Evolutionary conservation across 495 filamentous ascomycete genomes (phyloP).

Genomic region (Platismatia glauca): DNA sequence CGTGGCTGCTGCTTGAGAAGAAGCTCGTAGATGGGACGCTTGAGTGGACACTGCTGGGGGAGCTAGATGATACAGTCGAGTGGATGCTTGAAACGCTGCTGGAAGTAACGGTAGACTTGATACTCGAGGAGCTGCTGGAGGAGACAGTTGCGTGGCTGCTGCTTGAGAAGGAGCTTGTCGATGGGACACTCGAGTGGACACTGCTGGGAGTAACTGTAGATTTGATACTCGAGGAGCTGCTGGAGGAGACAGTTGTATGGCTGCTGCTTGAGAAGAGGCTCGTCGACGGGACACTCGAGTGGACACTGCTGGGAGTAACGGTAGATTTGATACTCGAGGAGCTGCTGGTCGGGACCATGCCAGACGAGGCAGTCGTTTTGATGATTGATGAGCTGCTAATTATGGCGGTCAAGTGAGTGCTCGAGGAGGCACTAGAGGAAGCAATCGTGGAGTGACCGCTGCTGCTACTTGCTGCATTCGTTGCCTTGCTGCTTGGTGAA

Average conservation of each 20-base stretch:
- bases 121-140: not conserved
- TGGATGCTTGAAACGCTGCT: not conserved
- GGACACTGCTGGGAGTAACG: not conserved
- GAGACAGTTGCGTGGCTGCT: too few relatives aligned
- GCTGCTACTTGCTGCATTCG: not conserved
- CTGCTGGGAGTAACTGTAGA: too few relatives aligned
- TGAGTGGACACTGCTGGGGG: too few relatives aligned
- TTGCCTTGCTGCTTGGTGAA: not conserved
- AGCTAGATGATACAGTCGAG: not conserved
- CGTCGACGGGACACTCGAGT: not conserved
- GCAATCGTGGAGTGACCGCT: not conserved
- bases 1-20: not conserved
- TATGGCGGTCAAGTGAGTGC: too few relatives aligned
- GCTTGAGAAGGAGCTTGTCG: too few relatives aligned
- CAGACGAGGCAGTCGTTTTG: not conserved
- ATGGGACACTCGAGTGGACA: not conserved
- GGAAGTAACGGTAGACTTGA: not conserved
- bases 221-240: not conserved
- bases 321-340: not conserved
- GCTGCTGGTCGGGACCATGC: not conserved
- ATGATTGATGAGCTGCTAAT: not conserved
- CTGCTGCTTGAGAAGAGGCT: too few relatives aligned
- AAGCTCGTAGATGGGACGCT: not conserved
- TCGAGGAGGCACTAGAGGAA: not conserved
- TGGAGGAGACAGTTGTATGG: not conserved